phyloP scores from a whole-genome alignment of 805 yeast species.

The Candida quercuum region DNA sequence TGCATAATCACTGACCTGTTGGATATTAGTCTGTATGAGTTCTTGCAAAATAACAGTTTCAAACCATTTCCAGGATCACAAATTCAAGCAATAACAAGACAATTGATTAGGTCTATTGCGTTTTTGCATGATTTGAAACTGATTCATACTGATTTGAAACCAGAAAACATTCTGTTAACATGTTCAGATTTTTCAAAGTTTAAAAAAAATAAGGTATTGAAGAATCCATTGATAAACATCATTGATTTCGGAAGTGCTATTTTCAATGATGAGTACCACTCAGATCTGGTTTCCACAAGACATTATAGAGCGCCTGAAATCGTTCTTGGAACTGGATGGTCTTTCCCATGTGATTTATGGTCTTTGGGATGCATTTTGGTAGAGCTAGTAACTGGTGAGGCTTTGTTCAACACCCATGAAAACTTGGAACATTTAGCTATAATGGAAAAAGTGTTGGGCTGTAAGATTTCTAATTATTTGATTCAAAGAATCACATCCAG shows the following conservation, averaged over 20 bases:
- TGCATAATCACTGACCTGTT: slow-evolving; percentile 88
- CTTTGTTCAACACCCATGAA: slow-evolving; percentile 91
- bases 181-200: slow-evolving; percentile 18
- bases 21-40: slow-evolving; percentile 84
- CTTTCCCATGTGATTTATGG: slow-evolving; percentile 96
- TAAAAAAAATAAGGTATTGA: slow-evolving; percentile 41
- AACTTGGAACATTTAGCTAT: slow-evolving; percentile 90
- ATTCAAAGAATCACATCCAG: slow-evolving; percentile 23
- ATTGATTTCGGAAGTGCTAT: slow-evolving; percentile 98
- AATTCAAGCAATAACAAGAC: slow-evolving; percentile 83
- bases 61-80: slow-evolving; percentile 94
- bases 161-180: slow-evolving; percentile 72
- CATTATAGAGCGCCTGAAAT: slow-evolving; percentile 98
- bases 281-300: slow-evolving; percentile 86
- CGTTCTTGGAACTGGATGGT: slow-evolving; percentile 93
- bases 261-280: slow-evolving; percentile 90
- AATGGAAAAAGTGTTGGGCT: slow-evolving; percentile 78
- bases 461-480: slow-evolving; percentile 35
- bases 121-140: slow-evolving; percentile 85
- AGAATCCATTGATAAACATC: slow-evolving; percentile 76
- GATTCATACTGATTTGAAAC: slow-evolving; percentile 94
- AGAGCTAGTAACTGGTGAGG: slow-evolving; percentile 90
- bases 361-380: slow-evolving; percentile 90
- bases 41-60: slow-evolving; percentile 76
- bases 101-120: slow-evolving; percentile 77